Percentiles rank a stretch among this genome's conserved stretches.
These are phyloP conservation scores for Pichia scutulata DNA, from an alignment of 805 yeast genomes.

Conservation along the genomic window DNA sequence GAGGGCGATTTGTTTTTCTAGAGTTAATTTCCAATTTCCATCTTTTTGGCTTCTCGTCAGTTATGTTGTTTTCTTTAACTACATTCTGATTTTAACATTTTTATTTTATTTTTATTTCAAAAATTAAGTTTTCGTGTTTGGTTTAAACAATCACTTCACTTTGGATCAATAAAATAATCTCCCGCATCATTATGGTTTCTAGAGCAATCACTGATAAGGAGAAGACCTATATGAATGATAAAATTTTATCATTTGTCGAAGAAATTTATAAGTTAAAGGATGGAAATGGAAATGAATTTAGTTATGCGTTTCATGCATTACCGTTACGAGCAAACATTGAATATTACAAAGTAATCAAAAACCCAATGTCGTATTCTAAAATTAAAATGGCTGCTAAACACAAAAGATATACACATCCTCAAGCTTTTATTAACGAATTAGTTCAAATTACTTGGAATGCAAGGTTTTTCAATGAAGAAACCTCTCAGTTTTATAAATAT, in stretches of 20 bases:
- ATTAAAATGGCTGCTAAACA: slow-evolving; percentile 53
- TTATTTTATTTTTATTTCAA: background rate
- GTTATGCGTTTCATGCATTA: slow-evolving; percentile 50
- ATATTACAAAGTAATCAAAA: slow-evolving; percentile 68
- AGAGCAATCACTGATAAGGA: slow-evolving; percentile 10
- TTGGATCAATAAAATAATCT: background rate
- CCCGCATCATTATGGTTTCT: background rate
- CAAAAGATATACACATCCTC: slow-evolving; percentile 48
- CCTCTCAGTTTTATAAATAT: slow-evolving; percentile 57
- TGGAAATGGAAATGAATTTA: slow-evolving; percentile 23
- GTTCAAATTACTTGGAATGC: slow-evolving; percentile 91
- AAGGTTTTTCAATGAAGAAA: slow-evolving; percentile 67
- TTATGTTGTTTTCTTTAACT: background rate
- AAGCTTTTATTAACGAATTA: slow-evolving; percentile 66
- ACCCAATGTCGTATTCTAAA: slow-evolving; percentile 77
- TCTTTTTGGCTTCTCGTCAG: background rate
- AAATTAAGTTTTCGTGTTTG: background rate
- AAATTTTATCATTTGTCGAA: slow-evolving; percentile 14
- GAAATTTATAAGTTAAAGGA: slow-evolving; percentile 22
- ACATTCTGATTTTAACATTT: background rate
- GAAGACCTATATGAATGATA: slow-evolving; percentile 15
- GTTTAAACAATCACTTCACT: background rate
- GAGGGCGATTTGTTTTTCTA: too few relatives aligned
- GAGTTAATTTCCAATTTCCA: background rate
- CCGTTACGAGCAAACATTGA: slow-evolving; percentile 71